Evolutionary conservation across 345 rosid species (phyloP).

Genomic region (Lumnitzera racemosa): DNA sequence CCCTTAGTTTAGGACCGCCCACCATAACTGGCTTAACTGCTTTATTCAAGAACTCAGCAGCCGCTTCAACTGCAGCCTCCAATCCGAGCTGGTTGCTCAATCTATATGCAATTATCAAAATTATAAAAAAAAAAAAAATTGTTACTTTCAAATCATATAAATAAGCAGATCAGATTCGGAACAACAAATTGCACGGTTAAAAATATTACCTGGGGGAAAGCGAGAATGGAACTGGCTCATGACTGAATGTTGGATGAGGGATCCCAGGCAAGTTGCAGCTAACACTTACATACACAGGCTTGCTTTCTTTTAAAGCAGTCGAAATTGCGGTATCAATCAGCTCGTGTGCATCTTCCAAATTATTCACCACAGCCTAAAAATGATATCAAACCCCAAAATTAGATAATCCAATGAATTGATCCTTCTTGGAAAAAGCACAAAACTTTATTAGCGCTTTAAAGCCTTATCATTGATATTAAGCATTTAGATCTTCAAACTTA

Average conservation of each 20-base stretch:
- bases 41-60: constrained; percentile 66
- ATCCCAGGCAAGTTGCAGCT: constrained; percentile 62
- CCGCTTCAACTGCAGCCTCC: constrained; percentile 69
- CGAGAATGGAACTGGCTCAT: constrained; percentile 56
- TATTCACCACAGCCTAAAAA: constrained; percentile 61
- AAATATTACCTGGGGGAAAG: constrained; percentile 44
- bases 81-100: constrained; percentile 52
- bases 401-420: background rate
- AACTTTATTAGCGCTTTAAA: too few relatives aligned
- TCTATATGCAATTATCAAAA: constrained; percentile 16
- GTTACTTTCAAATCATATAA: background rate
- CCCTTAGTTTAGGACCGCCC: constrained; percentile 63
- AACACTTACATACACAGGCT: constrained; percentile 72
- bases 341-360: constrained; percentile 78
- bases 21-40: constrained; percentile 76
- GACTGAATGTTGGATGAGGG: constrained; percentile 67
- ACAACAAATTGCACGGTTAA: too few relatives aligned
- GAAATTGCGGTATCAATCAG: constrained; percentile 67
- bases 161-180: background rate
- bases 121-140: background rate
- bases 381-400: background rate
- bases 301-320: constrained; percentile 72
- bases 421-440: background rate
- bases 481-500: too few relatives aligned
- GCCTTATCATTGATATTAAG: too few relatives aligned